phyloP scores from a whole-genome alignment of 108 stramenopile species.

The Nannochloropsis salina region DNA sequence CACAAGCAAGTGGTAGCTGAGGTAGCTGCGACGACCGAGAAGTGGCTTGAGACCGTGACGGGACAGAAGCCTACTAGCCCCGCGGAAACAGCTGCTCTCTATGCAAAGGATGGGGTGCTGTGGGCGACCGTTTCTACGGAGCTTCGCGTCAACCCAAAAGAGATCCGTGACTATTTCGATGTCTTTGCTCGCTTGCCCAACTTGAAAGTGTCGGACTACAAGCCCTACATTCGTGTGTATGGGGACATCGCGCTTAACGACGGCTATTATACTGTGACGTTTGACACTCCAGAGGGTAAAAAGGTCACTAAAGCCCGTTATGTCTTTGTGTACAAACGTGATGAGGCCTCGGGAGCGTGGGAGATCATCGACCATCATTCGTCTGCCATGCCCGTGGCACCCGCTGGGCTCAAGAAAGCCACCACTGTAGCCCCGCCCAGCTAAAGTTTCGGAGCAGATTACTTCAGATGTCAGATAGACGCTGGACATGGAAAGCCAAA shows the following conservation, averaged over 20 bases:
- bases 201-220: neutral
- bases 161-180: conserved; percentile 35
- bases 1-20: neutral
- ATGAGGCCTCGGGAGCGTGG: neutral
- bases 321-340: conserved; percentile 2
- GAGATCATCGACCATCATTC: conserved; percentile 15
- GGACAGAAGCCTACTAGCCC: conserved; percentile 22
- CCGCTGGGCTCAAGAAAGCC: neutral
- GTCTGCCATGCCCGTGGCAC: neutral
- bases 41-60: conserved; percentile 32
- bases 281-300: neutral
- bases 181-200: neutral
- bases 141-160: conserved; percentile 29
- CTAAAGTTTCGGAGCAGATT: too few species aligned
- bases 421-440: neutral
- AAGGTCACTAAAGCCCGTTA: conserved; percentile 19
- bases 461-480: too few species aligned
- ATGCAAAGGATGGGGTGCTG: conserved; percentile 20
- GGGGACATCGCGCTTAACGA: neutral
- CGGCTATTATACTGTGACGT: neutral
- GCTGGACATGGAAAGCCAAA: too few species aligned
- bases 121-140: conserved; percentile 37
- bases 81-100: conserved; percentile 32
- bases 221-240: conserved; percentile 20
- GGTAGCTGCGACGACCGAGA: conserved; percentile 28